Evolutionary conservation across 116 monocot species (phyloP), one percentile per base, ranked within the genome.

Genomic region (Trichopus zeylanicus): DNA sequence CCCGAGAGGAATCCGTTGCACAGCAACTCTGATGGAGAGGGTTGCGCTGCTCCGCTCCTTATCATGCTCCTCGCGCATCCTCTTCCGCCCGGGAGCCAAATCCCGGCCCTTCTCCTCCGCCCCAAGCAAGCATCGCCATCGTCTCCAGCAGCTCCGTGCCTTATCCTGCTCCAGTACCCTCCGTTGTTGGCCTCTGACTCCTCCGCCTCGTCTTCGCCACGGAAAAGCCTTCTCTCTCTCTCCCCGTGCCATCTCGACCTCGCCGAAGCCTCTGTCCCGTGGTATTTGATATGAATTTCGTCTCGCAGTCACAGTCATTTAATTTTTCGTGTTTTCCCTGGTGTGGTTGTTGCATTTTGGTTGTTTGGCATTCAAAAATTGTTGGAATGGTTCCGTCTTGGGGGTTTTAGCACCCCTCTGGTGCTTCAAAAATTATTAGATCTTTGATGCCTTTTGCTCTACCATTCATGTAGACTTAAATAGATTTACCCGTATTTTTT

Each of bases 21-120:
- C n/a, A n/a, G n/a, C n/a, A n/a, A n/a, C 39, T 39, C 9, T 20
- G 19, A 93, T 93, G 93, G 86, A 93, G 73, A 70, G 75, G 46
- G 69, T 79, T 9, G 65, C 75, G 55, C 70, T 89, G 42, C 80
- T 89, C 59, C 93, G 83, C 75, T 82, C 88, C 64, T 72, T 79
- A 39, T 75, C 87, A 31, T 69, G 73, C 56, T 89, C 89, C 62
- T 25, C 87, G 32, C 65, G 73, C 27, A 66, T 81, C 52, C 63
- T 72, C 66, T 51, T 67, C 68, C 56, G 62, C 16, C 55, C 56
- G 5, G 61, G 47, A 51, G 9, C 56, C 22, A 60, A 59, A 38
- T 38, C 71, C 32, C 62, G 70, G 10, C 55, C 48, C 51, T 57
- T 62, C 68, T 57, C 60, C 27, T 48, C 67, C 67, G 37, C 1